Conservation (phyloP, 805 yeast genomes). For the Scheffersomyces ergatensis region DNA sequence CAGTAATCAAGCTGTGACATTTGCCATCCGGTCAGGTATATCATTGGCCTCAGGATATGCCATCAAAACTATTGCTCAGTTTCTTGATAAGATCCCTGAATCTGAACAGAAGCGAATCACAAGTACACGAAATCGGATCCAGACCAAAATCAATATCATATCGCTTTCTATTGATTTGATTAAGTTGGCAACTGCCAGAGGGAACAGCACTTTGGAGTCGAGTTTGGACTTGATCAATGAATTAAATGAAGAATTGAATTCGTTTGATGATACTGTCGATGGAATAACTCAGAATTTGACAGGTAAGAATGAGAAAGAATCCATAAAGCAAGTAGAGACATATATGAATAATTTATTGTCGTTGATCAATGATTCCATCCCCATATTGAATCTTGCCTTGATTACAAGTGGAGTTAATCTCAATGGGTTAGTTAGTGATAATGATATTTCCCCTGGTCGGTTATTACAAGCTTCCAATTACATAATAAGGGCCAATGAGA, state of each 20-base stretch:
- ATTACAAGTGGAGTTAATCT: conserved; percentile 68
- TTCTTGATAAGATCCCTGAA: conserved; percentile 55
- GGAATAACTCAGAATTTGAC: conserved; percentile 30
- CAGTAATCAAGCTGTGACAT: conserved; percentile 74
- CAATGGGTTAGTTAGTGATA: conserved; percentile 41
- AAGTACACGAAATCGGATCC: conserved; percentile 42
- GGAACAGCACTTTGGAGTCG: conserved; percentile 54
- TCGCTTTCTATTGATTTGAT: conserved; percentile 68
- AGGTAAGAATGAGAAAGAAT: conserved; percentile 28
- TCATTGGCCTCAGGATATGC: conserved; percentile 75
- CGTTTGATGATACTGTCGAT: conserved; percentile 51
- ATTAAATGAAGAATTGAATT: conserved; percentile 55
- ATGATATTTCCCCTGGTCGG: conserved; percentile 59
- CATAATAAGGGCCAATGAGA: conserved; percentile 37
- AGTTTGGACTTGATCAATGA: conserved; percentile 54
- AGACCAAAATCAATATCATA: conserved; percentile 58
- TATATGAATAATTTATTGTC: conserved; percentile 47
- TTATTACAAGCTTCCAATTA: conserved; percentile 59
- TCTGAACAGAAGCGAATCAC: conserved; percentile 48
- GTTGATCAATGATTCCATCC: conserved; percentile 66
- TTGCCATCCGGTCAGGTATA: conserved; percentile 75
- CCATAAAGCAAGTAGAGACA: conserved; percentile 45
- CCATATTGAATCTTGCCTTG: conserved; percentile 62
- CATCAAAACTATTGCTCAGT: conserved; percentile 55
- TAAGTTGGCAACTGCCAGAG: conserved; percentile 58